Base-by-base conservation (phyloP, 345 rosid genomes). In the Brassica incana region DNA sequence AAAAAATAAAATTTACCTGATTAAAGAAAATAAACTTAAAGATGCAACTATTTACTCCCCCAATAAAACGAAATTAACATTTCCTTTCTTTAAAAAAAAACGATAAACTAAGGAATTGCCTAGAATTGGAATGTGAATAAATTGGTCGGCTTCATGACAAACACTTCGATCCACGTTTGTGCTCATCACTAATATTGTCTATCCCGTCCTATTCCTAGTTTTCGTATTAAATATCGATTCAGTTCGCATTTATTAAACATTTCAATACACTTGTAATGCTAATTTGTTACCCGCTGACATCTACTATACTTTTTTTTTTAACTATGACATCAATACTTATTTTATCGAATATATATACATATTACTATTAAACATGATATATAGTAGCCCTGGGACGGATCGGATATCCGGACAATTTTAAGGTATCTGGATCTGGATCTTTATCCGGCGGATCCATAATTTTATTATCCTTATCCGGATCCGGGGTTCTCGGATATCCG, bases 111-210 rank as follows among this genome's bases (percentile, higher is more conserved):
- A 11, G 36, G 2, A 14, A 62, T 6, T 6, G 66, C 18, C 5
- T 63, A 63, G 18, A 29, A 2, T 63, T 63, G 18, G 40, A n/a
- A 14, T 30, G 18, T 30, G 40, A 7, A n/a, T 63, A 63, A 63
- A 30, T 29, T 63, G 40, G 38, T 14, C 40, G 67, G 40, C 67
- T 63, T 30, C 66, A 62, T 30, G 66, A 62, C 18, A 62, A 62
- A 62, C 66, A 62, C 38, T 29, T 62, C 36, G 66, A 12, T 63
- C 67, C 67, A 64, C 67, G 67, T 64, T 64, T 38, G 67, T 63
- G 67, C 27, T 59, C 6, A 20, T 8, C 63, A 59, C 30, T 1
- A 59, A 30, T 18, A 11, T 60, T 27, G 2, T 29, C 29, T 29
- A 63, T 30, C 38, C 67, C 18, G 29, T 29, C 14, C 16, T 63